These are phyloP conservation scores for Amauroascus niger DNA, from an alignment of 2,329 filamentous ascomycete genomes.

Conservation along the genomic window DNA sequence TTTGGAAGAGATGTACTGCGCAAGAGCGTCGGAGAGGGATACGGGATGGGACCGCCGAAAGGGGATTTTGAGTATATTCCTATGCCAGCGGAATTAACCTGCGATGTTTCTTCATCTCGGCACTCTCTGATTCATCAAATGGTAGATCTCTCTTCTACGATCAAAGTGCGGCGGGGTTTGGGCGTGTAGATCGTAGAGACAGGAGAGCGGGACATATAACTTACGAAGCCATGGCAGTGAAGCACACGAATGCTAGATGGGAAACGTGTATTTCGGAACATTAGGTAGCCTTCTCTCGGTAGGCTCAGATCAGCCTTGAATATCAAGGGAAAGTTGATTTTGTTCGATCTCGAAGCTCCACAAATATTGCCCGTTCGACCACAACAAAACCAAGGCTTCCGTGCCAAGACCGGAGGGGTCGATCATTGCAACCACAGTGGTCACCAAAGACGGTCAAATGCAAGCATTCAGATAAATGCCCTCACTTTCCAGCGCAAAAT, in stretches of 20 bases:
- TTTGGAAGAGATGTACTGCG: conserved; percentile 91
- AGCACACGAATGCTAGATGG: background rate
- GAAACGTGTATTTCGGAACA: background rate
- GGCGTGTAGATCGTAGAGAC: background rate
- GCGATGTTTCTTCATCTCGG: background rate
- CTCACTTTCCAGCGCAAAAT: too few relatives aligned
- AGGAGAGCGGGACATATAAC: background rate
- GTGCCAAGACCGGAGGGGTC: conserved; percentile 3
- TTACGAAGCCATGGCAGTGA: conserved; percentile 14
- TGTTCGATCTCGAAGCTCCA: background rate
- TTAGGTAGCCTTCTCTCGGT: background rate
- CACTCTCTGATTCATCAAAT: background rate
- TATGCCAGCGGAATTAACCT: conserved; percentile 16
- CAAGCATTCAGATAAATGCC: too few relatives aligned
- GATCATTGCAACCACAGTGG: too few relatives aligned
- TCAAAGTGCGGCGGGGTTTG: background rate
- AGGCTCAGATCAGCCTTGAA: background rate
- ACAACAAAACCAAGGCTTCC: conserved; percentile 8
- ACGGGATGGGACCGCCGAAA: conserved; percentile 78
- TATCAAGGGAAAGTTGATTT: background rate
- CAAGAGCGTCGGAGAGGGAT: conserved; percentile 71
- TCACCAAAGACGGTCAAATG: too few relatives aligned
- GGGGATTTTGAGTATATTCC: conserved; percentile 59
- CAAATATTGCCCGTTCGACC: background rate
- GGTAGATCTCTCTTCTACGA: background rate